Evolutionary conservation across 2,329 filamentous ascomycete species (phyloP), one percentile per base, ranked within the genome.

Genomic region (Pestalotiopsis sp.): DNA sequence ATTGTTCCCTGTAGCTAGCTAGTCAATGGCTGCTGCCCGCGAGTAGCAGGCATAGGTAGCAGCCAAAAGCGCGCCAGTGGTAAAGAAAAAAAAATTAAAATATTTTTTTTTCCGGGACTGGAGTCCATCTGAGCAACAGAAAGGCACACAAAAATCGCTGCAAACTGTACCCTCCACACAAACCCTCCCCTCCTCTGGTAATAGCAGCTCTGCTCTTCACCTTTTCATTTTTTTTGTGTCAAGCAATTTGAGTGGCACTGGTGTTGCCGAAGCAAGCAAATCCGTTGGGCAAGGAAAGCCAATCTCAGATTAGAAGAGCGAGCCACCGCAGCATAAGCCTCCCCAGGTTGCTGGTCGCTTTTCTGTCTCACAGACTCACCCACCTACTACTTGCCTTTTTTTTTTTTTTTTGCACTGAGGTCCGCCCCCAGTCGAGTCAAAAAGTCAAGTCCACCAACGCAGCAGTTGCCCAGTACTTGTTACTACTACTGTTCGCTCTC

Each of bases 31-130:
- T 36, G 65, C 14, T 27, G 59, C 31, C 31, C 31, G 31, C 31
- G 31, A 36, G 31, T 36, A 36, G 31, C 31, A 9, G 31, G 31
- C 31, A 36, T 36, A 27, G 27, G 58, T 38, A 36, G 38, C 17
- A 40, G 41, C 36, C 40, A 36, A 56, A 52, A 66, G 65, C 65
- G 65, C 59, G 59, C 59, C 59, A 61, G n/a, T n/a, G n/a, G 31
- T 36, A 45, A 56, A 52, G 49, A 60, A 31, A 23, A 57, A 66
- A 57, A 66, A 66, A 64, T 68, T 66, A 66, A 58, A 67, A 64
- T 59, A 66, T 68, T 66, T 69, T 69, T 69, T 70, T 68, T 40
- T 59, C 61, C 17, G 63, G 49, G 17, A 27, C 59, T 62, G 23
- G 4, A 49, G 41, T 49, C n/a, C 23, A 45, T 20, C 12, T 65